Evolutionary conservation across 805 yeast genomes (phyloP).

Genomic region (Maudiozyma barnettii): DNA sequence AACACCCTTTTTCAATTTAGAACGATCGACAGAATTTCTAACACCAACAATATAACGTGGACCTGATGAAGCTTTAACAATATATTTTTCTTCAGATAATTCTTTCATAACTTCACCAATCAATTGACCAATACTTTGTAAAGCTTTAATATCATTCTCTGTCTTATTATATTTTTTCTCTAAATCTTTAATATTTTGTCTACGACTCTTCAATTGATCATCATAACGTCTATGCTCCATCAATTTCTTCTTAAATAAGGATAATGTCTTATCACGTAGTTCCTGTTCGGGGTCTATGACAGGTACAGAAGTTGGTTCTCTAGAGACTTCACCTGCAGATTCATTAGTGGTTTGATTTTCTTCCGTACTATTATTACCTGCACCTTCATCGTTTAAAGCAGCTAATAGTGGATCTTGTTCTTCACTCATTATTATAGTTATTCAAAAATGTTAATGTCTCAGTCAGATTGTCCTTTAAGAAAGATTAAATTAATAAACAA

Average conservation of each 20-base stretch:
- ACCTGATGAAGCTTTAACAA: constrained; percentile 93
- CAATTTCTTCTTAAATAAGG: constrained; percentile 72
- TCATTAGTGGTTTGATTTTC: neutral
- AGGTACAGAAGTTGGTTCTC: constrained; percentile 27
- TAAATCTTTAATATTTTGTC: constrained; percentile 72
- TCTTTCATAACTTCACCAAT: constrained; percentile 96
- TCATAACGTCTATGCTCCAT: constrained; percentile 94
- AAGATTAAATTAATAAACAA: no score
- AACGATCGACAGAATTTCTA: constrained; percentile 82
- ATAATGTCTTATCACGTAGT: constrained; percentile 61
- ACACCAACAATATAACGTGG: constrained; percentile 98
- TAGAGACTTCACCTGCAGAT: neutral
- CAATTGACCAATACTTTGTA: constrained; percentile 94
- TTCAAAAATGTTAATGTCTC: no score
- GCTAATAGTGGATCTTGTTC: constrained; percentile 72
- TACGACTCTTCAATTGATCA: constrained; percentile 73
- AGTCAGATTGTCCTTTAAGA: no score
- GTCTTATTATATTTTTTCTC: constrained; percentile 84
- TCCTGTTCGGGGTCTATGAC: constrained; percentile 48
- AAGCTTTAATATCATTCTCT: constrained; percentile 92
- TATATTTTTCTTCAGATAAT: constrained; percentile 86
- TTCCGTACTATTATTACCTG: neutral
- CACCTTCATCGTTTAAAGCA: constrained; percentile 33
- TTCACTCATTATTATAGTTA: constrained; percentile 37
- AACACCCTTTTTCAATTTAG: constrained; percentile 79